phyloP scores from a whole-genome alignment of 2,329 filamentous ascomycete species.

The Exserohilum rostratum region DNA sequence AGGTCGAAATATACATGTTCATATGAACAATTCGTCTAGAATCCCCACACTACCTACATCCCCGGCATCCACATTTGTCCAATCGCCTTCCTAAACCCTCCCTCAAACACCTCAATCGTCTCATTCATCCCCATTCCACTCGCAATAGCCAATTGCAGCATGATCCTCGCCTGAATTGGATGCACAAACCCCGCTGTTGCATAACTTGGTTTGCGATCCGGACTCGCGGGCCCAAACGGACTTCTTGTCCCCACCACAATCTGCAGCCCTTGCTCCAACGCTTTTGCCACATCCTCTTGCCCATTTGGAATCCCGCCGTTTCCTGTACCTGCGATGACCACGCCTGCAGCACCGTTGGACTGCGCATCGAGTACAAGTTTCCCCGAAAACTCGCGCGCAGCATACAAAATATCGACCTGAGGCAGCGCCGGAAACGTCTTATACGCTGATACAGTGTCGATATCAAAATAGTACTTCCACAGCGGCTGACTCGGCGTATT shows the following conservation, averaged over 20 bases:
- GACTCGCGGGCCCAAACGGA: slow-evolving; percentile 30
- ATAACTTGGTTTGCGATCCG: slow-evolving; percentile 18
- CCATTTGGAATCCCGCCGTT: slow-evolving; percentile 34
- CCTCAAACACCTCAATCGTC: slow-evolving; percentile 38
- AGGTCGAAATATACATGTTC: no score
- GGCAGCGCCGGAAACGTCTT: slow-evolving; percentile 27
- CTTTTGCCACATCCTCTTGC: slow-evolving; percentile 23
- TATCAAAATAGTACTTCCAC: slow-evolving; percentile 28
- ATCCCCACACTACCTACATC: neutral
- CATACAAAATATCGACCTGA: slow-evolving; percentile 41
- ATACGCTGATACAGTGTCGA: slow-evolving; percentile 21
- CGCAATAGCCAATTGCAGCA: slow-evolving; percentile 40
- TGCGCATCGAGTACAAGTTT: slow-evolving; percentile 31
- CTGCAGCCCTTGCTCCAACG: slow-evolving; percentile 30
- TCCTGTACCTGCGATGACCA: slow-evolving; percentile 36
- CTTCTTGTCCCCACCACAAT: slow-evolving; percentile 33
- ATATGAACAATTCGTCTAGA: no score
- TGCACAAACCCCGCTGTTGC: slow-evolving; percentile 34
- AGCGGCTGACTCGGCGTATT: slow-evolving; percentile 33
- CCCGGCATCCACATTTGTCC: slow-evolving; percentile 24
- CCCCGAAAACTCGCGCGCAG: slow-evolving; percentile 37
- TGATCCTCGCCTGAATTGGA: slow-evolving; percentile 34
- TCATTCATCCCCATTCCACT: slow-evolving; percentile 36
- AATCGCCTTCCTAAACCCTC: slow-evolving; percentile 31
- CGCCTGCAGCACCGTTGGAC: slow-evolving; percentile 30